Base-by-base conservation (phyloP, 495 filamentous ascomycete genomes). In the Echria macrotheca region DNA sequence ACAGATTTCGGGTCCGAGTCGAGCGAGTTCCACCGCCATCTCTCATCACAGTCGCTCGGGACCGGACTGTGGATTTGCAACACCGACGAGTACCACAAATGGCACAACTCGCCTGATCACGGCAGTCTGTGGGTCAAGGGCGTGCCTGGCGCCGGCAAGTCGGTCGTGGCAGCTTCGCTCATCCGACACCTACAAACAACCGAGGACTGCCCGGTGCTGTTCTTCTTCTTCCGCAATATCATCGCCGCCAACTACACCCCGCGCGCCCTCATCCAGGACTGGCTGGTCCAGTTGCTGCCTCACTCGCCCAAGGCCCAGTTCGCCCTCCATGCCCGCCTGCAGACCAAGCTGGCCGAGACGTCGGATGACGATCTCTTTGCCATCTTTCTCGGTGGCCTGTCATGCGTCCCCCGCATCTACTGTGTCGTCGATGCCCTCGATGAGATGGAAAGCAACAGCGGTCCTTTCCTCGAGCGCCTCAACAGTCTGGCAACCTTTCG, bases 191-290 rank as follows among this genome's bases (percentile, higher is more conserved):
- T 74, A 21, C 35, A 33, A 17, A 17, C 55, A 21, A 49, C 63
- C 31, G 50, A 58, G 31, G 26, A 38, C 46, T 24, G 3, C 67
- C 67, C 9, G 68, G 14, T 75, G 4, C 54, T 78, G 0, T 76
- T 58, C 54, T 77, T 80, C 60, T 80, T 80, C 56, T 75, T 76
- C 47, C 68, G 75, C 6, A 68, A 76, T 15, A 77, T 75, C 44
- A 66, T 78, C 42, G 47, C 49, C 12, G 55, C 63, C 8, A 76
- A 78, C 45, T 65, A 65, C 47, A 56, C 56, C 10, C 69, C 73
- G 0, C 42, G 56, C 4, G 58, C 62, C 1, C 45, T 72, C 25
- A 37, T 72, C 5, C 65, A 69, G 11, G 74, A 77, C 53, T 77
- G 64, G 58, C 35, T 71, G 8, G 51, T 55, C 7, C 67, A 73